Percentiles rank a stretch among this genome's conserved stretches.
Conservation (phyloP, 768 basidiomycete genomes). For the Tricholoma matsutake region DNA sequence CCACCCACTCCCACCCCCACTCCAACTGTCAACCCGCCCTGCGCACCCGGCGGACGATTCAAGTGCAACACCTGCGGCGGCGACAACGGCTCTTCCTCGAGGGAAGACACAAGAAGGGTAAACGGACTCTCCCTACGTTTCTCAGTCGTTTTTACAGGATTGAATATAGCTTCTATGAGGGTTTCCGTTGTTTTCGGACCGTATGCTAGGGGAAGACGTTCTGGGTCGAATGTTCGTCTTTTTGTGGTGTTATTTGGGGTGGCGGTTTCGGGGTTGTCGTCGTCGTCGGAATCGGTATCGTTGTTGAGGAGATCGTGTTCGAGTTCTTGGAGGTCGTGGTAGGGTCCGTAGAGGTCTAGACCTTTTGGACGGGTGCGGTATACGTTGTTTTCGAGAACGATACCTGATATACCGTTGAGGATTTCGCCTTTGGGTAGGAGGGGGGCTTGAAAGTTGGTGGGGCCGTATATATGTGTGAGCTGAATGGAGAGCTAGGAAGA, state of each 20-base stretch:
- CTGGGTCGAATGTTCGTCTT: conserved; percentile 31
- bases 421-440: conserved; percentile 73
- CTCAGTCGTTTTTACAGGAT: conserved; percentile 54
- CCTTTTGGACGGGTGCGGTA: conserved; percentile 50
- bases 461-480: conserved; percentile 31
- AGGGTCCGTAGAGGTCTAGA: conserved; percentile 44
- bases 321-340: conserved; percentile 34
- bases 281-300: conserved; percentile 2
- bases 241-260: neutral
- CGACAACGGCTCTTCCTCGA: neutral
- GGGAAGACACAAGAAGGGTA: conserved; percentile 35
- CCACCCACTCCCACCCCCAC: neutral
- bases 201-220: conserved; percentile 48
- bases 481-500: conserved; percentile 50
- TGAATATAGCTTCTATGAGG: conserved; percentile 79
- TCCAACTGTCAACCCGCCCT: neutral
- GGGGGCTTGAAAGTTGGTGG: conserved; percentile 41
- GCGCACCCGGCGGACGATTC: neutral
- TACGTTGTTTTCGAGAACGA: conserved; percentile 41
- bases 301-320: conserved; percentile 32
- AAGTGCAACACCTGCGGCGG: neutral
- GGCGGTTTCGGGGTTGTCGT: conserved; percentile 3
- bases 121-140: conserved; percentile 38
- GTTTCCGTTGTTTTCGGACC: conserved; percentile 66
- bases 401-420: conserved; percentile 58